phyloP scores from a whole-genome alignment of 192 early-diverging fungal genomes.

The Backusella tuberculispora region DNA sequence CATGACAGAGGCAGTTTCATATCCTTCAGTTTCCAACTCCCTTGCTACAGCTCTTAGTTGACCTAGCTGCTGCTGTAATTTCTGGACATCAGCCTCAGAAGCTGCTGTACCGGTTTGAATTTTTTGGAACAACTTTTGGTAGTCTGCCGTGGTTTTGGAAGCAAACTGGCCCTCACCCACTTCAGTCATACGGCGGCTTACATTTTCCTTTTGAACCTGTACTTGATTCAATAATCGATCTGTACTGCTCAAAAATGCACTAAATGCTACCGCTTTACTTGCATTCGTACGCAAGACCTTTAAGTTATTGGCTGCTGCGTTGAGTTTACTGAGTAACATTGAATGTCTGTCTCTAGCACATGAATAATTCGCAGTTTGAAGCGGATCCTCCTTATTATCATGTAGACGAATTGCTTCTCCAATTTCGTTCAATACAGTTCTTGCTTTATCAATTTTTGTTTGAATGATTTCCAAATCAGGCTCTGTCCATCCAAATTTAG shows the following conservation, averaged over 20 bases:
- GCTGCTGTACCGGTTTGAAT: not conserved
- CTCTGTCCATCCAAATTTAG: constrained; percentile 16
- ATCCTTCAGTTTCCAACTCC: not conserved
- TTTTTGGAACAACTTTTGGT: not conserved
- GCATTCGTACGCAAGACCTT: constrained; percentile 17
- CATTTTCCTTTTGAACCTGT: not conserved
- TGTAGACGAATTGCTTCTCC: not conserved
- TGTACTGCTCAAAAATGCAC: not conserved
- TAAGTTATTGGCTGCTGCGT: not conserved
- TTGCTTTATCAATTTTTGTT: constrained; percentile 4
- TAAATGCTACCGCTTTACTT: constrained; percentile 23
- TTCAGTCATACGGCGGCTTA: not conserved
- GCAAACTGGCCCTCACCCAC: not conserved
- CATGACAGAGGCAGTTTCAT: constrained; percentile 8
- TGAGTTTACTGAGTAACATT: not conserved
- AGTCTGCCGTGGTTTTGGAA: not conserved
- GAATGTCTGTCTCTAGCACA: constrained; percentile 31
- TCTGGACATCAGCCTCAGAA: not conserved
- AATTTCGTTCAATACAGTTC: not conserved
- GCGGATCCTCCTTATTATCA: constrained; percentile 21
- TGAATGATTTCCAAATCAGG: constrained; percentile 14
- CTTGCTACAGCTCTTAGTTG: not conserved
- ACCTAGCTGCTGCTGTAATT: not conserved
- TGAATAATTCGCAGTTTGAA: constrained; percentile 37
- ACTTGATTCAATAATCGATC: constrained; percentile 3